Base-by-base conservation (phyloP, 352 stramenopile genomes). In the Globisporangium cylindrosporum region DNA sequence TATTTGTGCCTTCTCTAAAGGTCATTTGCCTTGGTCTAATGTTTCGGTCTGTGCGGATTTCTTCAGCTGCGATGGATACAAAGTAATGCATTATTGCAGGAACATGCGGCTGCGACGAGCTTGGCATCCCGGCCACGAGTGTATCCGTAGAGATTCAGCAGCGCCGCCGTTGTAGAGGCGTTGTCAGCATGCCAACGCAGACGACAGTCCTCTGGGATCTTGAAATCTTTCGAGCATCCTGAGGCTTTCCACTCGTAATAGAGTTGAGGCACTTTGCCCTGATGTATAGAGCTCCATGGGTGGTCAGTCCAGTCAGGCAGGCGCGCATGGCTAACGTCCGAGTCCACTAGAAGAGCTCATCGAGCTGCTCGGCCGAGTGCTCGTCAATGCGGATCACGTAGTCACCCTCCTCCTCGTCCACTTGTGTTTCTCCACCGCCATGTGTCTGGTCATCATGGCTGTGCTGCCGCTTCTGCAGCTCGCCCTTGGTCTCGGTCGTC, bases 361-460 rank as follows among this genome's bases (percentile, higher is more conserved):
- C 46, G 2, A 66, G 36, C 7, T 51, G 49, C 49, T 55, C 62
- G 22, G 25, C 27, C n/a, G 64, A 69, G 25, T 70, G 27, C 14
- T 69, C 74, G 32, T 79, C 66, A 15, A 87, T 71, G 36, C 64
- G 62, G 25, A 88, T 84, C 32, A 80, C 69, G 65, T 91, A 89
- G 38, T 79, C 72, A 54, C 84, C 75, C 62, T 80, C 72, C 22
- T 73, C 71, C 1, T 68, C 66, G 2, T 71, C 61, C 0, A 62
- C 60, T 14, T 41, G 56, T 9, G 22, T 15, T 20, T 12, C 46
- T 24, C 15, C 24, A n/a, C 67, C 38, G 22, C 58, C 29, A 29
- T 2, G 12, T 32, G n/a, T 46, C 10, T 65, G 32, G 2, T 18
- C 18, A 18, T 12, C 34, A 43, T 15, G 29, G 6, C 32, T 41